Percentiles rank a stretch among this genome's conserved stretches.
These are phyloP conservation scores for Talaromyces ruber DNA, from an alignment of 495 filamentous ascomycete genomes.

Conservation along the genomic window DNA sequence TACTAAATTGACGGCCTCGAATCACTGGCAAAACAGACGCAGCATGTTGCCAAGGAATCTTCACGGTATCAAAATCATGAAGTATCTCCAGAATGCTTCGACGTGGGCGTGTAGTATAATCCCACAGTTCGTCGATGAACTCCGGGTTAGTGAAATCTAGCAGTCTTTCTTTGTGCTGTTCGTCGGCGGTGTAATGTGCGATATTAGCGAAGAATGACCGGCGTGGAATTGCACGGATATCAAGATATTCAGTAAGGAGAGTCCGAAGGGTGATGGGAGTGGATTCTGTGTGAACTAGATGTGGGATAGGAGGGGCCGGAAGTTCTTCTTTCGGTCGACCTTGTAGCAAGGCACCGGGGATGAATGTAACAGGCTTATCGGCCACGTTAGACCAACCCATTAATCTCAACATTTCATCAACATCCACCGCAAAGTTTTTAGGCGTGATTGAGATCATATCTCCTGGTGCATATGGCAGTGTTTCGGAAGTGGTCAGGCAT, in stretches of 20 bases:
- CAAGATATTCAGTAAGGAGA: slow-evolving; percentile 72
- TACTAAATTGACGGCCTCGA: slow-evolving; percentile 76
- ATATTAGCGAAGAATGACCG: slow-evolving; percentile 75
- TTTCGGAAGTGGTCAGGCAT: slow-evolving; percentile 40
- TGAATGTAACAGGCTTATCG: slow-evolving; percentile 50
- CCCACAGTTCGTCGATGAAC: slow-evolving; percentile 83
- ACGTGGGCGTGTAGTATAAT: slow-evolving; percentile 89
- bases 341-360: slow-evolving; percentile 18
- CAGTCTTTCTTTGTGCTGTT: slow-evolving; percentile 70
- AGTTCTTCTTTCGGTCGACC: slow-evolving; percentile 11
- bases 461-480: slow-evolving; percentile 52
- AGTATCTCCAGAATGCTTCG: slow-evolving; percentile 87
- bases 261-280: slow-evolving; percentile 58
- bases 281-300: slow-evolving; percentile 19
- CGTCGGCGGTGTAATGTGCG: slow-evolving; percentile 61
- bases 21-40: slow-evolving; percentile 66
- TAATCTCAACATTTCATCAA: slow-evolving; percentile 59
- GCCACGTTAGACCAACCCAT: slow-evolving; percentile 71
- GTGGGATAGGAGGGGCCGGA: slow-evolving; percentile 32
- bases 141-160: slow-evolving; percentile 69
- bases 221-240: slow-evolving; percentile 81
- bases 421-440: slow-evolving; percentile 76
- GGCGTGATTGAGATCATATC: slow-evolving; percentile 73
- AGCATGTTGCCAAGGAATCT: slow-evolving; percentile 66
- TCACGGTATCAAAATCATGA: slow-evolving; percentile 78